These are phyloP conservation scores for Nidula microcarpa DNA, from an alignment of 768 basidiomycete species.

Conservation along the genomic window DNA sequence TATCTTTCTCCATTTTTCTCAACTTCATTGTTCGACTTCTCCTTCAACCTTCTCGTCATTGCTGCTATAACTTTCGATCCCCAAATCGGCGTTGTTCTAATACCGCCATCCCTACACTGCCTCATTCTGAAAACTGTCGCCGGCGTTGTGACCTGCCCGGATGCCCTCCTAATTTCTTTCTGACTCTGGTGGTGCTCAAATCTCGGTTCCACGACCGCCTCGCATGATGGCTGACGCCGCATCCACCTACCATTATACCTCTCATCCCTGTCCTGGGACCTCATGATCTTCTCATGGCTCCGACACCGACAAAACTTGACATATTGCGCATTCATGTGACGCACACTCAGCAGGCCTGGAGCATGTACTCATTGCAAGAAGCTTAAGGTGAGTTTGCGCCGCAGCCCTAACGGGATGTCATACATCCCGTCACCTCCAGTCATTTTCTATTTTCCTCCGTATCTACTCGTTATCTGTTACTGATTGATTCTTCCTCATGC, in stretches of 20 bases:
- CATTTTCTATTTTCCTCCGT: slow-evolving; percentile 3
- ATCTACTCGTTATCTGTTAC: neutral
- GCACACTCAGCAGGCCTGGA: slow-evolving; percentile 50
- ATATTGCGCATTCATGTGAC: neutral
- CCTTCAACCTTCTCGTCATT: neutral
- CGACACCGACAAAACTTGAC: neutral
- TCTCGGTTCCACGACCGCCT: neutral
- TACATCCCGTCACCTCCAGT: slow-evolving; percentile 5
- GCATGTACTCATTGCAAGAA: slow-evolving; percentile 87
- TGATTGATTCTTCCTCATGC: neutral
- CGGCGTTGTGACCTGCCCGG: slow-evolving; percentile 9
- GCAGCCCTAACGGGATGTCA: slow-evolving; percentile 6
- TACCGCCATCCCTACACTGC: slow-evolving; percentile 2
- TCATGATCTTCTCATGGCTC: neutral
- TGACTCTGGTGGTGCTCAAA: neutral
- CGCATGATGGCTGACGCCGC: neutral
- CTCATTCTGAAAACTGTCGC: neutral
- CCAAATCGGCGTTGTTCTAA: slow-evolving; percentile 1
- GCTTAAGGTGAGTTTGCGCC: slow-evolving; percentile 56
- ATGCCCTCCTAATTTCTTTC: neutral
- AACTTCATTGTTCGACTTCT: neutral
- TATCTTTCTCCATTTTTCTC: too few relatives aligned
- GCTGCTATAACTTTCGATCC: neutral
- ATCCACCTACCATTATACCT: neutral
- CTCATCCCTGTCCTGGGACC: neutral